These are phyloP conservation scores for Phytophthora cryptogea DNA, from an alignment of 352 stramenopile species.

Conservation along the genomic window DNA sequence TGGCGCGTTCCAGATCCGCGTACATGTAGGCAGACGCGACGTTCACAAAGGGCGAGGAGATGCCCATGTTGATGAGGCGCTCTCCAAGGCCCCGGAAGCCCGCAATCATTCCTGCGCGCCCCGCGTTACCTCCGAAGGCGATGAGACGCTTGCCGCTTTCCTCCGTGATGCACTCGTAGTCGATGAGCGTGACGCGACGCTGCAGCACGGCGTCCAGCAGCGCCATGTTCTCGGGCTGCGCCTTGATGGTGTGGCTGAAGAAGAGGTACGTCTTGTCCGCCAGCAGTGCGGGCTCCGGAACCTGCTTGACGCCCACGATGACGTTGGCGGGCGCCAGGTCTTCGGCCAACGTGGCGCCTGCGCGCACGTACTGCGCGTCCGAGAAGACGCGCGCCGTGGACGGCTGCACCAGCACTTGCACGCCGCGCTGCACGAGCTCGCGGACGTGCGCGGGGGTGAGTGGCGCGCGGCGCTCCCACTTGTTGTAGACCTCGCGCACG, in stretches of 20 bases:
- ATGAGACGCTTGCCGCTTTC: constrained; percentile 88
- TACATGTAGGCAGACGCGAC: constrained; percentile 95
- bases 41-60: constrained; percentile 95
- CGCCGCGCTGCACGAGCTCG: constrained; percentile 76
- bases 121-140: constrained; percentile 95
- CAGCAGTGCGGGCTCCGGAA: constrained; percentile 81
- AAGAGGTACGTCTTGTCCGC: constrained; percentile 96
- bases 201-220: constrained; percentile 92
- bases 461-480: constrained; percentile 94
- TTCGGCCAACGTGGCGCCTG: constrained; percentile 90
- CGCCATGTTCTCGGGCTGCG: constrained; percentile 95
- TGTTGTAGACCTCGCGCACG: constrained; percentile 94
- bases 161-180: constrained; percentile 97
- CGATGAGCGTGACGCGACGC: constrained; percentile 93
- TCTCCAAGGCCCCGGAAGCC: constrained; percentile 93
- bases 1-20: constrained; percentile 87
- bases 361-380: constrained; percentile 90
- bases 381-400: constrained; percentile 93
- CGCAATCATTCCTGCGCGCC: constrained; percentile 94
- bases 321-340: constrained; percentile 89
- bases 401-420: constrained; percentile 94
- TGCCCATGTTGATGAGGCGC: constrained; percentile 91
- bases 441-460: constrained; percentile 91
- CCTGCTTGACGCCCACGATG: constrained; percentile 96
- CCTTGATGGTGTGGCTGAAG: constrained; percentile 98